A percentile compares a stretch with the other conserved stretches of the same genome.
Conservation (phyloP, 331 rosid genomes). For the Malus hybrid region DNA sequence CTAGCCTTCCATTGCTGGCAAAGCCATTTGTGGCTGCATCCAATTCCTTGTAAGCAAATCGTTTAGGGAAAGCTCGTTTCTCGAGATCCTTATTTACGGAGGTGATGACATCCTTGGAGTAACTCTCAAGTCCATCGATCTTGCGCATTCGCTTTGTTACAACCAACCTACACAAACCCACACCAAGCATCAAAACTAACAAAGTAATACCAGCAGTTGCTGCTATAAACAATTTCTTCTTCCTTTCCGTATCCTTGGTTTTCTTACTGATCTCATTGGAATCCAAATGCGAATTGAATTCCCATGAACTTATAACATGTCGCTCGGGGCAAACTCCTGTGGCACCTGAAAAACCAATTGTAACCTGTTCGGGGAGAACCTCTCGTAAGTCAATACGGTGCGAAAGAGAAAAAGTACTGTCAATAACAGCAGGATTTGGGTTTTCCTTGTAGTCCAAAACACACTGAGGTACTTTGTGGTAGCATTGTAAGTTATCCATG, state of each 20-base stretch:
- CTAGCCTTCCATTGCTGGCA: not conserved
- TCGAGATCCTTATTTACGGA: conserved; percentile 5
- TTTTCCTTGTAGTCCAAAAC: conserved; percentile 1
- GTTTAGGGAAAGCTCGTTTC: not conserved
- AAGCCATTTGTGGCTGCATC: not conserved
- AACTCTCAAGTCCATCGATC: not conserved
- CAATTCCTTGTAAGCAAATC: not conserved
- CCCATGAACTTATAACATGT: conserved; percentile 29
- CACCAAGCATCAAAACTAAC: not conserved
- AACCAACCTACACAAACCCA: not conserved
- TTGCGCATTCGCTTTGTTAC: not conserved
- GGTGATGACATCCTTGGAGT: not conserved
- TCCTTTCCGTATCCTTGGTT: not conserved
- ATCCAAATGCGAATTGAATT: conserved; percentile 29
- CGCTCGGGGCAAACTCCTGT: conserved; percentile 13
- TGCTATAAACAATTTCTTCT: not conserved
- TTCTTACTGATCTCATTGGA: not conserved
- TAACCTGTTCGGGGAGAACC: conserved; percentile 22
- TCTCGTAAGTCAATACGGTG: conserved; percentile 22
- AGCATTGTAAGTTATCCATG: conserved; percentile 16
- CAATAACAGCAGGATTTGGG: not conserved
- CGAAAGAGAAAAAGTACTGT: conserved; percentile 4
- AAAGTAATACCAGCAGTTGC: not conserved
- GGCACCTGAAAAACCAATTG: conserved; percentile 32
- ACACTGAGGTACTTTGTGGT: conserved; percentile 16